Percentiles rank a stretch among this genome's conserved stretches.
These are phyloP conservation scores for Coelastrella sp. DNA, from an alignment of 139 green algal species.

Conservation along the genomic window DNA sequence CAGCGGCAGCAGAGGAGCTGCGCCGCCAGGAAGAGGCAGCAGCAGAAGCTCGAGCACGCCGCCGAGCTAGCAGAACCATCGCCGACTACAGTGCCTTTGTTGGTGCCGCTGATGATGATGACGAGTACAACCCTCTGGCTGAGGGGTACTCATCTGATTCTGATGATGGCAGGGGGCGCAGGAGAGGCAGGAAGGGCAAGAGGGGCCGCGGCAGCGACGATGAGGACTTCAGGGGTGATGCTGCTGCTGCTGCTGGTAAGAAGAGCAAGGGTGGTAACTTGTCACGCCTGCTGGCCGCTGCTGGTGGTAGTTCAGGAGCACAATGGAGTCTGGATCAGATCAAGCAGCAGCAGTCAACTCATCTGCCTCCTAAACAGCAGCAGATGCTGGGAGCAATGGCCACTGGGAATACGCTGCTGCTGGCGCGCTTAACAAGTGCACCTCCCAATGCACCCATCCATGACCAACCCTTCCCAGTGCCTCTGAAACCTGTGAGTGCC, in stretches of 20 bases:
- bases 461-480: slow-evolving; percentile 14
- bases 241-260: slow-evolving; percentile 22
- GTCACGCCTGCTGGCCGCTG: too few species aligned
- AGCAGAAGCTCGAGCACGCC: not conserved
- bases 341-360: slow-evolving; percentile 46
- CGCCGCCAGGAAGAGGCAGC: slow-evolving; percentile 19
- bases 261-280: not conserved
- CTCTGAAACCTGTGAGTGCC: slow-evolving; percentile 18
- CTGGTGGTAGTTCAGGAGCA: too few species aligned
- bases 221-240: slow-evolving; percentile 13
- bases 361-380: slow-evolving; percentile 32
- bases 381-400: slow-evolving; percentile 30
- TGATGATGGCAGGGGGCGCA: not conserved
- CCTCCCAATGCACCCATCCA: slow-evolving; percentile 11
- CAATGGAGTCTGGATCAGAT: slow-evolving; percentile 32
- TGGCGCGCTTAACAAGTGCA: not conserved
- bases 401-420: not conserved
- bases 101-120: slow-evolving; percentile 23
- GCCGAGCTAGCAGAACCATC: slow-evolving; percentile 15
- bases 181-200: slow-evolving; percentile 29
- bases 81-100: not conserved
- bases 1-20: slow-evolving; percentile 59
- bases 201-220: slow-evolving; percentile 15
- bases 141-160: slow-evolving; percentile 9
- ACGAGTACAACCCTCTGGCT: slow-evolving; percentile 33